phyloP scores from a whole-genome alignment of 805 yeast genomes.

The Saccharomycopsis sp. region DNA sequence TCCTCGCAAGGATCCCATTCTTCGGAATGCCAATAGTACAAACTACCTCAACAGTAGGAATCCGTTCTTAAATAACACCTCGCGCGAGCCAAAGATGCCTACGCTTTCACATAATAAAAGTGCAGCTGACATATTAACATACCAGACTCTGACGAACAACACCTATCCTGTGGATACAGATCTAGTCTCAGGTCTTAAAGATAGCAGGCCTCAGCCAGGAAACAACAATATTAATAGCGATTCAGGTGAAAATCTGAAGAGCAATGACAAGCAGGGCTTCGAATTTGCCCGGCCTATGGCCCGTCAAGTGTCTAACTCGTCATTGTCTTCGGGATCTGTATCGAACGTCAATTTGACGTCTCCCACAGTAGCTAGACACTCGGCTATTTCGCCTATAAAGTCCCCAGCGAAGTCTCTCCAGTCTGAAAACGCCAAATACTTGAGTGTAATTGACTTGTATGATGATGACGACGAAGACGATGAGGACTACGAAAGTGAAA shows the following conservation, averaged over 20 bases:
- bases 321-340: slow-evolving; percentile 11
- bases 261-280: slow-evolving; percentile 3
- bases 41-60: background rate
- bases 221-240: background rate
- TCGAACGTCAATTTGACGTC: slow-evolving; percentile 1
- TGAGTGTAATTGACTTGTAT: slow-evolving; percentile 17
- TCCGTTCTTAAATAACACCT: background rate
- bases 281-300: slow-evolving; percentile 11
- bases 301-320: slow-evolving; percentile 5
- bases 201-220: background rate
- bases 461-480: slow-evolving; percentile 12
- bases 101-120: slow-evolving; percentile 1
- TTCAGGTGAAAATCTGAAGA: background rate
- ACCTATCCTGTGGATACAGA: background rate
- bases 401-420: slow-evolving; percentile 13
- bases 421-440: slow-evolving; percentile 14
- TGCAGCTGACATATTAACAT: slow-evolving; percentile 1
- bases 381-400: slow-evolving; percentile 4
- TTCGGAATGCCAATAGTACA: background rate
- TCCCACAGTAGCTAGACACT: background rate
- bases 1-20: background rate
- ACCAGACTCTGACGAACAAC: background rate
- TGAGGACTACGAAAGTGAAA: background rate
- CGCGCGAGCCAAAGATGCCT: background rate
- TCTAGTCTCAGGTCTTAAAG: background rate